Conservation (phyloP, 176 grass and related monocot species). For the Rhipidocladum racemiflorum region DNA sequence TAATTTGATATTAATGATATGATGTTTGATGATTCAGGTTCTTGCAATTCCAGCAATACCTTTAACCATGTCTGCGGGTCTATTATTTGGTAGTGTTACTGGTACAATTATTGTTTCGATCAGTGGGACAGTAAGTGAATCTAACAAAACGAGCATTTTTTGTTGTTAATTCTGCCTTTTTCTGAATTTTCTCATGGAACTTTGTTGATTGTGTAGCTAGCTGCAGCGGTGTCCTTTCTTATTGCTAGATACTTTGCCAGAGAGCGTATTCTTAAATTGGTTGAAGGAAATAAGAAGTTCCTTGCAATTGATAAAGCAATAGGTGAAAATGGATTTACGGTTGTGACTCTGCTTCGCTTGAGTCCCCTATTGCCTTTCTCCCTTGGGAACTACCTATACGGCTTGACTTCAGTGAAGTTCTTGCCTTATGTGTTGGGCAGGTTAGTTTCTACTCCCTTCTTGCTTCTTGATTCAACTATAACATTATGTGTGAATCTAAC, state of each 20-base stretch:
- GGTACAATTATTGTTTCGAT: constrained; percentile 94
- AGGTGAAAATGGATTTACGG: constrained; percentile 95
- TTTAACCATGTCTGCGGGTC: constrained; percentile 91
- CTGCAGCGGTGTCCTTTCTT: constrained; percentile 81
- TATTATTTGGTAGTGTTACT: constrained; percentile 82
- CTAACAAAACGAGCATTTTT: not conserved
- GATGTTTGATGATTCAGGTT: constrained; percentile 49
- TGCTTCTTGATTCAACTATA: not conserved
- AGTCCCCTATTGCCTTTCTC: constrained; percentile 96
- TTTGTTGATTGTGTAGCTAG: constrained; percentile 61
- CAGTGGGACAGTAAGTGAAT: constrained; percentile 86
- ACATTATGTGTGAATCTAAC: not conserved
- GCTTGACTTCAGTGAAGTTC: constrained; percentile 97
- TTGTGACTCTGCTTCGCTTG: constrained; percentile 91
- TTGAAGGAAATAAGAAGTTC: constrained; percentile 99
- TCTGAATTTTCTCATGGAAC: constrained; percentile 20
- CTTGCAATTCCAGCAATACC: constrained; percentile 97
- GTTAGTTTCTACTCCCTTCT: constrained; percentile 44
- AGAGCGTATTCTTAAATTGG: constrained; percentile 92
- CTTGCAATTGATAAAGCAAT: constrained; percentile 98
- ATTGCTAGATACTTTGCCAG: constrained; percentile 99
- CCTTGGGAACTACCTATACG: constrained; percentile 96
- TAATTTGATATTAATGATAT: constrained; percentile 9
- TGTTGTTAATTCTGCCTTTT: not conserved
- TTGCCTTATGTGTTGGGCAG: constrained; percentile 92